Conservation (phyloP, 129 eudicot genomes). For the Tanacetum coccineum region DNA sequence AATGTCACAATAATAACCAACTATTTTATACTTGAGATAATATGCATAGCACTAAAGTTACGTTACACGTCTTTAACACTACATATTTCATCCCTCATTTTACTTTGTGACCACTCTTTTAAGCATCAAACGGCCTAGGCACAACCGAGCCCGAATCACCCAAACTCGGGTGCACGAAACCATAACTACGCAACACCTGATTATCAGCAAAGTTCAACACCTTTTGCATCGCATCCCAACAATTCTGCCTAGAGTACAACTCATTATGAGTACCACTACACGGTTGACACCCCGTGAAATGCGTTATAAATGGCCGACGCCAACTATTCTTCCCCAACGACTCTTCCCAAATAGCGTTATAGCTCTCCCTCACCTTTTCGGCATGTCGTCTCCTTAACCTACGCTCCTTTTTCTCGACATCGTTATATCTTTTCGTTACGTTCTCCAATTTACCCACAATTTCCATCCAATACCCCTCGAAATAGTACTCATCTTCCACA, state of each 20-base stretch:
- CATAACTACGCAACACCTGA: slow-evolving; percentile 69
- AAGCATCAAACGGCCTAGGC: slow-evolving; percentile 54
- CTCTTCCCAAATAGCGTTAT: slow-evolving; percentile 39
- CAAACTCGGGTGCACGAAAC: slow-evolving; percentile 51
- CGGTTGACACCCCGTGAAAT: slow-evolving; percentile 84
- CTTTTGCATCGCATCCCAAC: slow-evolving; percentile 52
- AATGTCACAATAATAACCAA: too few relatives aligned
- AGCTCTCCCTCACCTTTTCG: slow-evolving; percentile 55
- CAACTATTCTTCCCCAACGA: slow-evolving; percentile 40
- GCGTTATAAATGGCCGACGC: slow-evolving; percentile 77
- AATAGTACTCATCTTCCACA: slow-evolving; percentile 57
- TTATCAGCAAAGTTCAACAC: slow-evolving; percentile 76
- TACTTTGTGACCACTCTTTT: background rate
- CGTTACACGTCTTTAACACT: background rate
- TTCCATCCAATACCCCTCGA: slow-evolving; percentile 80
- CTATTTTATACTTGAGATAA: too few relatives aligned
- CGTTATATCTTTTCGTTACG: slow-evolving; percentile 29
- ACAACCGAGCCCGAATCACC: slow-evolving; percentile 42
- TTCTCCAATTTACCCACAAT: slow-evolving; percentile 47
- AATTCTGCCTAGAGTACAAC: slow-evolving; percentile 46
- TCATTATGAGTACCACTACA: slow-evolving; percentile 70
- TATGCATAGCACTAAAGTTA: too few relatives aligned
- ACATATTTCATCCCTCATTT: background rate
- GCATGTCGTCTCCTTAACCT: slow-evolving; percentile 56
- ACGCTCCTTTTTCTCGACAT: slow-evolving; percentile 39